Conservation (phyloP, 768 basidiomycete genomes). For the Tylopilus cervinicoccineus region DNA sequence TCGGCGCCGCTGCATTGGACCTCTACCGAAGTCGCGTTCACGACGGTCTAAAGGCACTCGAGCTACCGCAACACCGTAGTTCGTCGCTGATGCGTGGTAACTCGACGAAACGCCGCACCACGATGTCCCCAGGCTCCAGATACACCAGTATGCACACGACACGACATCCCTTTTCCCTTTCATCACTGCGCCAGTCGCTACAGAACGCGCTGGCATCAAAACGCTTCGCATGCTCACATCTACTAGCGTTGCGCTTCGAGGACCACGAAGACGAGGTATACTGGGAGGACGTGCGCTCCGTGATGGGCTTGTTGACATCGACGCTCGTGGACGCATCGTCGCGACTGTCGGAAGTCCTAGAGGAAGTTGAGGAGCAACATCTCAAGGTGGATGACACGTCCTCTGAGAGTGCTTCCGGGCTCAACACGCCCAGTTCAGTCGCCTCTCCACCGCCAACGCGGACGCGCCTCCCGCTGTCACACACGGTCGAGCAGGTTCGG, state of each 20-base stretch:
- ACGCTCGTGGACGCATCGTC: constrained; percentile 63
- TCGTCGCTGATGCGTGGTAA: constrained; percentile 12
- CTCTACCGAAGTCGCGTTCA: constrained; percentile 51
- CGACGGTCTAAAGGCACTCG: constrained; percentile 49
- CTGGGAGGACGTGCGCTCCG: constrained; percentile 80
- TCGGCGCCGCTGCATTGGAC: constrained; percentile 60
- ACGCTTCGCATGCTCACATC: constrained; percentile 74
- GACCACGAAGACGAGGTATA: constrained; percentile 73
- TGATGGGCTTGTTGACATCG: constrained; percentile 66
- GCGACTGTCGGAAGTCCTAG: constrained; percentile 59
- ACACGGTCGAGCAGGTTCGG: constrained; percentile 9
- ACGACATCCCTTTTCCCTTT: constrained; percentile 65
- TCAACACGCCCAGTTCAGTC: constrained; percentile 14
- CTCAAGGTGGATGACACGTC: constrained; percentile 48
- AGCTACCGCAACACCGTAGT: constrained; percentile 26
- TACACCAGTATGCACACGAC: constrained; percentile 58
- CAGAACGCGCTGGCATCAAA: constrained; percentile 68
- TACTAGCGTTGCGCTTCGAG: constrained; percentile 73
- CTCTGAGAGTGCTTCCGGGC: constrained; percentile 11
- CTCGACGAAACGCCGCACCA: constrained; percentile 20
- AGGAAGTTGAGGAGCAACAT: constrained; percentile 51
- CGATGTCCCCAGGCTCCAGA: constrained; percentile 48
- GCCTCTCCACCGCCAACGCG: constrained; percentile 16
- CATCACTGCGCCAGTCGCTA: constrained; percentile 55
- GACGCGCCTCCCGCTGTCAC: constrained; percentile 12